Percentiles rank a stretch among this genome's conserved stretches.
phyloP scores from a whole-genome alignment of 768 basidiomycete genomes.

The Trametes maxima region DNA sequence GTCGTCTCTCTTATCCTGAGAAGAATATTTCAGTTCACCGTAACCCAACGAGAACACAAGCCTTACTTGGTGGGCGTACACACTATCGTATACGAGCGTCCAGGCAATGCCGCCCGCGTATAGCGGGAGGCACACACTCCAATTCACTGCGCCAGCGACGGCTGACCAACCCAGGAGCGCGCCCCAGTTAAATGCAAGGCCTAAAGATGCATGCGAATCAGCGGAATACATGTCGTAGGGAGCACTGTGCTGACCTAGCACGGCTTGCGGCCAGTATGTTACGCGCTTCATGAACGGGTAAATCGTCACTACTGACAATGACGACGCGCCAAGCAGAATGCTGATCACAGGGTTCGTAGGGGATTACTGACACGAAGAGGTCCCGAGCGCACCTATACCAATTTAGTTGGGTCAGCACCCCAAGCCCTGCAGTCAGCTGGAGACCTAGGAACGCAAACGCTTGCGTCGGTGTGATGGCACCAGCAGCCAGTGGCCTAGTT shows the following conservation, averaged over 20 bases:
- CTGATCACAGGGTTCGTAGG: slow-evolving; percentile 40
- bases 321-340: slow-evolving; percentile 90
- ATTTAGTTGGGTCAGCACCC: slow-evolving; percentile 87
- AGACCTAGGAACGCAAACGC: slow-evolving; percentile 80
- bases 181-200: slow-evolving; percentile 97
- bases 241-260: slow-evolving; percentile 65
- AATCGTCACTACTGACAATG: slow-evolving; percentile 80
- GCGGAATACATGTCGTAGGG: not conserved
- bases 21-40: not conserved
- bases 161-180: slow-evolving; percentile 96
- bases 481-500: slow-evolving; percentile 82
- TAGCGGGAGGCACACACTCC: slow-evolving; percentile 82
- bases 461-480: slow-evolving; percentile 73
- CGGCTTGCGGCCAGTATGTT: slow-evolving; percentile 96
- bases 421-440: slow-evolving; percentile 83
- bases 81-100: slow-evolving; percentile 97
- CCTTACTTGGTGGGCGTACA: slow-evolving; percentile 93
- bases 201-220: slow-evolving; percentile 42
- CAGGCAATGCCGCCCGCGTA: slow-evolving; percentile 90
- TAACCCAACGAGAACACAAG: not conserved
- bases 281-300: slow-evolving; percentile 98
- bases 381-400: slow-evolving; percentile 77
- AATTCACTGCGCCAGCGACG: slow-evolving; percentile 77
- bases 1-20: slow-evolving; percentile 91
- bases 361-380: not conserved